These are phyloP conservation scores for Phytophthora megakarya DNA, from an alignment of 352 stramenopile genomes.

Conservation along the genomic window DNA sequence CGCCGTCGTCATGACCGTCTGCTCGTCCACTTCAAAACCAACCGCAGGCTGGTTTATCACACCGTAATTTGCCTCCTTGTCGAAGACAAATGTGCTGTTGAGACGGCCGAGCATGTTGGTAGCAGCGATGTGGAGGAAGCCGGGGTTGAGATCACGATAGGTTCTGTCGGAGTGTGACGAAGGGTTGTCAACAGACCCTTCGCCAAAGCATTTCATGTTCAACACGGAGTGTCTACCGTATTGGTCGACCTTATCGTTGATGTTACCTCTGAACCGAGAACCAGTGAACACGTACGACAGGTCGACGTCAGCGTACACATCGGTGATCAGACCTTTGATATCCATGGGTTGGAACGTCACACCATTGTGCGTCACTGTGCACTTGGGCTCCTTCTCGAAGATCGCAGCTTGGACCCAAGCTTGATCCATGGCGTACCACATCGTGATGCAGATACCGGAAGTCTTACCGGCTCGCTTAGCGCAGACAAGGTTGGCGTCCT, in stretches of 20 bases:
- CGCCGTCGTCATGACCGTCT: conserved; percentile 22
- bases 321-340: too few species aligned
- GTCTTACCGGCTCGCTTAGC: neutral
- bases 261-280: too few species aligned
- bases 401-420: conserved; percentile 19
- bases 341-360: neutral
- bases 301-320: too few species aligned
- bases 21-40: conserved; percentile 35
- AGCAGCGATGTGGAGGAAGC: too few species aligned
- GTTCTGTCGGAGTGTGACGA: too few species aligned
- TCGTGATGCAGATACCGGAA: neutral
- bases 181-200: too few species aligned
- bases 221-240: too few species aligned
- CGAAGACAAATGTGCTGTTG: conserved; percentile 45
- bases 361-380: neutral
- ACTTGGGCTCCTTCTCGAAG: conserved; percentile 36
- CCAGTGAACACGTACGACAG: too few species aligned
- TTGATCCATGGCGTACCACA: neutral
- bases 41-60: conserved; percentile 55
- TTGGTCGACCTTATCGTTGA: too few species aligned
- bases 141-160: too few species aligned
- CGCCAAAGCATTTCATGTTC: too few species aligned
- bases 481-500: conserved; percentile 4
- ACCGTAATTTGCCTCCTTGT: conserved; percentile 25
- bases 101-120: too few species aligned